Conservation (phyloP, 495 filamentous ascomycete species). For the Talaromyces wortmannii region DNA sequence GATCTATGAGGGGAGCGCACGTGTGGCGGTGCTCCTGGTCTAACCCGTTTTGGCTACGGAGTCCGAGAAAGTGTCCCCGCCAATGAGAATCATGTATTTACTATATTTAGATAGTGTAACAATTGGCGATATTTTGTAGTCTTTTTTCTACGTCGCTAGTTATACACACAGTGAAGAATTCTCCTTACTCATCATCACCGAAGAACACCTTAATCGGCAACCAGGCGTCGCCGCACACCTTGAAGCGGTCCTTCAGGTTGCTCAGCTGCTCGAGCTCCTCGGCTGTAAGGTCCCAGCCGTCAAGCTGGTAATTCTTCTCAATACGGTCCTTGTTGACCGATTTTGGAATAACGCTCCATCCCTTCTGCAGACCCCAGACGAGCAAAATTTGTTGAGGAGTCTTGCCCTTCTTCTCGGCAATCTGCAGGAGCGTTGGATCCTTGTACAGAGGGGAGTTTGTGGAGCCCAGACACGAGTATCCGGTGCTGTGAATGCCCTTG, state of each 20-base stretch:
- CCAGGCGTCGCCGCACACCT: conserved; percentile 66
- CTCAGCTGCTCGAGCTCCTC: conserved; percentile 59
- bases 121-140: no score
- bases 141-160: no score
- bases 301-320: conserved; percentile 56
- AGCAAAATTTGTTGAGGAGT: conserved; percentile 64
- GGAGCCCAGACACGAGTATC: conserved; percentile 63
- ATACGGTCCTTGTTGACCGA: conserved; percentile 56
- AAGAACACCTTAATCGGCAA: conserved; percentile 79
- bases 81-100: neutral
- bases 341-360: conserved; percentile 70
- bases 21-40: conserved; percentile 5
- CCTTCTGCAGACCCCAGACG: conserved; percentile 63
- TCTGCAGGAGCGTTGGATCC: conserved; percentile 49
- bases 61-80: neutral
- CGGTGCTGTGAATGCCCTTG: conserved; percentile 64
- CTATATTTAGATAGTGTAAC: neutral
- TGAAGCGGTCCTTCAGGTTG: conserved; percentile 60
- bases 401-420: conserved; percentile 60
- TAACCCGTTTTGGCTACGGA: no score
- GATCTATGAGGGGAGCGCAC: conserved; percentile 14
- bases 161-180: neutral
- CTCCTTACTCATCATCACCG: conserved; percentile 68
- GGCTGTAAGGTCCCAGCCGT: conserved; percentile 58
- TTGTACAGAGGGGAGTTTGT: conserved; percentile 48